Conservation (phyloP, 148 eudicot species). For the Arctostaphylos glauca region DNA sequence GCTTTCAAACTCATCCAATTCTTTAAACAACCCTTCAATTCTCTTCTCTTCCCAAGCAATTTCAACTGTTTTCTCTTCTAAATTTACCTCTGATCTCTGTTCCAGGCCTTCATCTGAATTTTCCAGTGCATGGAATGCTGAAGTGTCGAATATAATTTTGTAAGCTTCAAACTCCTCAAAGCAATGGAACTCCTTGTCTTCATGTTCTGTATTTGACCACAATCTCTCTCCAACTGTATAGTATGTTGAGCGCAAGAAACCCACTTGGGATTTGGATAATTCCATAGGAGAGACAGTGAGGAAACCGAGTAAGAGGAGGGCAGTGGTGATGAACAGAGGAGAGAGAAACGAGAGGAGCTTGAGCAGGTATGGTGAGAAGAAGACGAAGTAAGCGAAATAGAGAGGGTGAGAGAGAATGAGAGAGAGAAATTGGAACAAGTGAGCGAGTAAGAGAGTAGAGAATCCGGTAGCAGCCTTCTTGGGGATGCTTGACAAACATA, state of each 20-base stretch:
- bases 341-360: conserved; percentile 65
- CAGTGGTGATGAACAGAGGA: conserved; percentile 68
- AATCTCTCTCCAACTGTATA: conserved; percentile 30
- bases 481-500: conserved; percentile 29
- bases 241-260: conserved; percentile 27
- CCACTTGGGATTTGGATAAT: conserved; percentile 24
- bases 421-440: conserved; percentile 32
- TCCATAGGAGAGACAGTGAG: conserved; percentile 6
- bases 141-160: conserved; percentile 53
- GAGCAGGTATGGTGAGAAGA: conserved; percentile 80
- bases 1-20: conserved; percentile 36
- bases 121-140: conserved; percentile 33
- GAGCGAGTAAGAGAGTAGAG: conserved; percentile 26
- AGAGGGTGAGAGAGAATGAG: conserved; percentile 54
- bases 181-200: conserved; percentile 18
- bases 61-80: conserved; percentile 28
- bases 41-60: conserved; percentile 24
- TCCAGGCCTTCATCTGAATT: conserved; percentile 14
- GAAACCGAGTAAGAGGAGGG: conserved; percentile 45
- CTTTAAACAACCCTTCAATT: conserved; percentile 31
- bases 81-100: conserved; percentile 20
- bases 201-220: conserved; percentile 16
- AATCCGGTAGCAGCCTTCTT: conserved; percentile 21
- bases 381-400: conserved; percentile 64
- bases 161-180: conserved; percentile 62